These are phyloP conservation scores for Nicotiana tomentosiformis DNA, from an alignment of 257 asterid species.

Conservation along the genomic window DNA sequence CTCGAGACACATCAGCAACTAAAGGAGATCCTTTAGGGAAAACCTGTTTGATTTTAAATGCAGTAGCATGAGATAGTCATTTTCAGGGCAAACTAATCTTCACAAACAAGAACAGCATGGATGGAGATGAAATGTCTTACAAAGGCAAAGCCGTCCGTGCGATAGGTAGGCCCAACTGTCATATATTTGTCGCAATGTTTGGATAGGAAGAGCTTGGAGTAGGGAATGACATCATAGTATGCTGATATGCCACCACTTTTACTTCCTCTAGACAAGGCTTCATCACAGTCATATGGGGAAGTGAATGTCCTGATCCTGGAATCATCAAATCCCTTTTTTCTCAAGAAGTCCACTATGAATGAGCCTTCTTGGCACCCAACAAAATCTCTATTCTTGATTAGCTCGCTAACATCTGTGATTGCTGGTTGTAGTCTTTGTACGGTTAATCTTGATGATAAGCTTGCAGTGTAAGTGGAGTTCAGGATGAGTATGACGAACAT, in stretches of 20 bases:
- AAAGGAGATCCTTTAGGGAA: constrained; percentile 8
- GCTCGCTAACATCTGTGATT: neutral
- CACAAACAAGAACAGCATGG: too few species aligned
- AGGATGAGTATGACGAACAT: neutral
- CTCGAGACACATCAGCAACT: constrained; percentile 10
- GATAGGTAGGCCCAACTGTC: constrained; percentile 5
- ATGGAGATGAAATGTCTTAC: neutral
- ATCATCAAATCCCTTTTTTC: neutral
- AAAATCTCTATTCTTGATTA: neutral
- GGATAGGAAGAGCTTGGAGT: constrained; percentile 10
- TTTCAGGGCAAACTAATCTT: neutral
- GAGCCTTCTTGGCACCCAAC: constrained; percentile 9
- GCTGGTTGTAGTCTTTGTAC: constrained; percentile 2
- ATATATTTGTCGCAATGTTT: constrained; percentile 1
- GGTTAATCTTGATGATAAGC: constrained; percentile 7
- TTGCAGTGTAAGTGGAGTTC: constrained; percentile 11
- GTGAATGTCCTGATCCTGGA: constrained; percentile 10
- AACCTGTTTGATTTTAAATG: neutral
- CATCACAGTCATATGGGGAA: neutral
- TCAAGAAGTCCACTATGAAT: constrained; percentile 8
- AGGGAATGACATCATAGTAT: constrained; percentile 9
- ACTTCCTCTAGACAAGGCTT: constrained; percentile 3
- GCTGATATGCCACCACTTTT: constrained; percentile 12
- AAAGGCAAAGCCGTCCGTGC: constrained; percentile 11
- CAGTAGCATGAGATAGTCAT: neutral